Evolutionary conservation across 2,329 filamentous ascomycete species (phyloP).

Genomic region (Penicillium rolfsii): DNA sequence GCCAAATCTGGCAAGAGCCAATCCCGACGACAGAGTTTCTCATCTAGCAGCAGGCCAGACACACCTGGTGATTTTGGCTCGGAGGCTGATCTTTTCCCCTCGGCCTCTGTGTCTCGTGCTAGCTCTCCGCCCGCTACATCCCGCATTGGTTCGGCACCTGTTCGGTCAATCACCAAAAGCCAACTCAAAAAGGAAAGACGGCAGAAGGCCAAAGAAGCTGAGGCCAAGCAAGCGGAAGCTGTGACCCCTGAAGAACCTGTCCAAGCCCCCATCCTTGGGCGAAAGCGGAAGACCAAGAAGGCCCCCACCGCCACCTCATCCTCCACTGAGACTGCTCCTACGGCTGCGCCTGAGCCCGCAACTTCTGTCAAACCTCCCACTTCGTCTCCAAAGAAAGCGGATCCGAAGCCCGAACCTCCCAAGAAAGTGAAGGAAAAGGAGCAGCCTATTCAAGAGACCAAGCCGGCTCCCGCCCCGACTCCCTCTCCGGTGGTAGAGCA

Average conservation of each 20-base stretch:
- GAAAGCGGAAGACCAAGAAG: constrained; percentile 63
- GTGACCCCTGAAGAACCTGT: constrained; percentile 54
- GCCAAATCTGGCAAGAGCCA: constrained; percentile 36
- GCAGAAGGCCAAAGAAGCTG: constrained; percentile 53
- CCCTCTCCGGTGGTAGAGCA: constrained; percentile 28
- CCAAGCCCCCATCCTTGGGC: constrained; percentile 64
- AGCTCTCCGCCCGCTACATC: constrained; percentile 58
- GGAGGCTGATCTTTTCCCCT: constrained; percentile 62
- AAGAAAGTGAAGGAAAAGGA: constrained; percentile 34
- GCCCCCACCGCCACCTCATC: constrained; percentile 37
- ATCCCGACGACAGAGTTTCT: constrained; percentile 48
- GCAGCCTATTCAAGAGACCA: constrained; percentile 27
- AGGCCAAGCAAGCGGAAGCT: constrained; percentile 48
- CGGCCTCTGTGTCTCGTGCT: constrained; percentile 62
- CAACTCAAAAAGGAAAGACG: constrained; percentile 63
- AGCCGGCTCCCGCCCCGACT: constrained; percentile 21
- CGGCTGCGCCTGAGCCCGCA: constrained; percentile 17
- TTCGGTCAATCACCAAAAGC: constrained; percentile 63
- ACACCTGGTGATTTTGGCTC: constrained; percentile 64
- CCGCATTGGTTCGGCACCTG: constrained; percentile 62
- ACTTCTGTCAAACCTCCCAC: constrained; percentile 23
- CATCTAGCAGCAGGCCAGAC: constrained; percentile 61
- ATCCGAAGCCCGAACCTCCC: constrained; percentile 26
- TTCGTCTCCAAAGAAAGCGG: constrained; percentile 27
- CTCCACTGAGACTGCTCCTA: constrained; percentile 13